Percentiles rank a stretch among this genome's conserved stretches.
Conservation (phyloP, 306 rosid species). For the Malus domestica region DNA sequence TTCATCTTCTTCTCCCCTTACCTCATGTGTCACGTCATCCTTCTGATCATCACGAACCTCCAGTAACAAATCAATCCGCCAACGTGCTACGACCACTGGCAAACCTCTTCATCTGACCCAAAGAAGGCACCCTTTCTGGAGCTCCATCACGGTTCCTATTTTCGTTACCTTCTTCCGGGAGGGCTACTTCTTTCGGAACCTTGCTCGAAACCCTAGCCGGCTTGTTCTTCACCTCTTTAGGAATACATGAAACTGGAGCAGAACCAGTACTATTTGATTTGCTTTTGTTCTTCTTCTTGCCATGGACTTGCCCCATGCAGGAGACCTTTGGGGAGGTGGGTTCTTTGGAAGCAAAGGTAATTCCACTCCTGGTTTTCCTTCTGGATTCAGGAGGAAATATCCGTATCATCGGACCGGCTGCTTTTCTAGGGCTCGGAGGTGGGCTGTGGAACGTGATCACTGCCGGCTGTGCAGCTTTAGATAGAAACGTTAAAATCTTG, state of each 20-base stretch:
- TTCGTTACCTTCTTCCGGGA: background rate
- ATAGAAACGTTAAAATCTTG: constrained; percentile 30
- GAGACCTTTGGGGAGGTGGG: constrained; percentile 59
- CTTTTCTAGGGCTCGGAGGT: constrained; percentile 26
- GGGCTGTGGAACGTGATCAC: constrained; percentile 22
- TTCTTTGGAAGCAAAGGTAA: constrained; percentile 30
- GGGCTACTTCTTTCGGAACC: background rate
- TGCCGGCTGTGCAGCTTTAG: constrained; percentile 24
- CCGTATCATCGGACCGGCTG: constrained; percentile 18
- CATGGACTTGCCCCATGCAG: constrained; percentile 50
- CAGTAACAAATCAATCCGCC: background rate
- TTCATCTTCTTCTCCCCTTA: background rate
- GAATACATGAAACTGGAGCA: background rate
- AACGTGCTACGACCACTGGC: constrained; percentile 3
- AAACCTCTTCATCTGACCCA: constrained; percentile 13
- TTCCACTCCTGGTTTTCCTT: constrained; percentile 25
- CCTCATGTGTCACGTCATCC: background rate
- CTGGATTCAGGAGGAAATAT: constrained; percentile 48
- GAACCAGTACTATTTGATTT: background rate
- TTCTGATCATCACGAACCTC: background rate
- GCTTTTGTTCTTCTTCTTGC: constrained; percentile 17
- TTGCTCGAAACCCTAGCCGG: constrained; percentile 15
- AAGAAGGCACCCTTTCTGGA: constrained; percentile 5
- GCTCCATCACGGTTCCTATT: background rate
- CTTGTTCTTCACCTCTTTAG: constrained; percentile 17